phyloP scores from a whole-genome alignment of 139 green algal genomes.

The Trebouxia sp. region DNA sequence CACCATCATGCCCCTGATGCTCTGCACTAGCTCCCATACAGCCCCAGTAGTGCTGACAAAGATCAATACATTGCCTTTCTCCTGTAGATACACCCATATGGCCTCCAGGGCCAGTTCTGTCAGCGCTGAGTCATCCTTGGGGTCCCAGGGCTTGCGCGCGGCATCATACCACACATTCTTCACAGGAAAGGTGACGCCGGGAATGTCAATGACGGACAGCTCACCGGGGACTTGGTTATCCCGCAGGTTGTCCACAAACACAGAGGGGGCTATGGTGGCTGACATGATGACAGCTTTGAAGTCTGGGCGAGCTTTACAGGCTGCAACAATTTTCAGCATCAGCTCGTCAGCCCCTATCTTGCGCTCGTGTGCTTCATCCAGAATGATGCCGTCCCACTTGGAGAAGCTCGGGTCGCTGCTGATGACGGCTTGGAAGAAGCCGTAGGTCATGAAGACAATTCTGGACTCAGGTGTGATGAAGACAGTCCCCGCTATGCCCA shows the following conservation, averaged over 20 bases:
- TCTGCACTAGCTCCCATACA: neutral
- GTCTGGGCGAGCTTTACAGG: neutral
- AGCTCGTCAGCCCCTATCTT: neutral
- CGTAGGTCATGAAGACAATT: conserved; percentile 16
- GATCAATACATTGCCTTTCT: neutral
- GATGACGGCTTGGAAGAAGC: neutral
- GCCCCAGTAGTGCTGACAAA: conserved; percentile 1
- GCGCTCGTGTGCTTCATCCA: conserved; percentile 13
- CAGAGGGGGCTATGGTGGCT: conserved; percentile 6
- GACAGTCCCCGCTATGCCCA: neutral
- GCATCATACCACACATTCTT: neutral
- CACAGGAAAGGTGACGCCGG: neutral
- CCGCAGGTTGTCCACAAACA: neutral
- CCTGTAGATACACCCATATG: neutral
- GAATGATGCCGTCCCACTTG: neutral
- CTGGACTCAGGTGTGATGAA: neutral
- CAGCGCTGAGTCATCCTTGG: neutral
- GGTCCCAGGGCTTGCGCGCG: neutral
- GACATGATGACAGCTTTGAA: conserved; percentile 14
- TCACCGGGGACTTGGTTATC: neutral
- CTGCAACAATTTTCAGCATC: neutral
- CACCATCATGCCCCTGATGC: neutral
- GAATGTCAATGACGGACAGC: neutral
- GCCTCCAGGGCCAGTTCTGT: neutral
- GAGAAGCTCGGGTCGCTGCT: neutral